Base-by-base conservation (phyloP, 345 rosid species). In the Moricandia moricandioides region DNA sequence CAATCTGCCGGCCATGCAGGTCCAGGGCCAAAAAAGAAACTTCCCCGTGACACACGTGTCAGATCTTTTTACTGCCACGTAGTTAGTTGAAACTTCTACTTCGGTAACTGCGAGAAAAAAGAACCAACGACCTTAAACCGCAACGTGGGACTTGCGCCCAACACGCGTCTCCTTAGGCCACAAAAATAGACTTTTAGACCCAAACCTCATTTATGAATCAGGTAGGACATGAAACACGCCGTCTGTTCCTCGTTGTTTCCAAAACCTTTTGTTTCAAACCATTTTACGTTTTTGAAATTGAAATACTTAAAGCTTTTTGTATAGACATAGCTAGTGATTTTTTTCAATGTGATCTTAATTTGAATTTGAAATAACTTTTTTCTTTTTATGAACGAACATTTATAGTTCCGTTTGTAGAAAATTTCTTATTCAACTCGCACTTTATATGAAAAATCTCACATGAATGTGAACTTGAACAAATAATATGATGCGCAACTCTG, bases 1-100 rank as follows among this genome's bases (percentile, higher is more conserved):
- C 82, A 78, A 78, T 67, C 43, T 68, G 74, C 78, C 74, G 40
- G 60, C 8, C 82, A 78, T 78, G 82, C 82, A 78, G 60, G 12
- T 6, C 40, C 16, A 56, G 62, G 8, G 61, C 1, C 24, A 21
- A 43, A 65, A 64, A 65, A 45, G 52, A 17, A 13, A 6, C 55
- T 54, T 2, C 52, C 70, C 74, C 26, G 1, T 2, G 3, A 17
- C 0, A 60, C 71, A 73, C 74, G 67, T 78, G 71, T 78, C 18
- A 1, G 17, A 5, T 5, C 0, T 0, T 0, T 1, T 0, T 0
- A 7, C 1, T 8, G 45, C 39, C 81, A 78, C 74, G 78, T 67
- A 67, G 21, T 0, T 30, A 4, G 2, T 34, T 49, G 60, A 67
- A 67, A 16, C 45, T 67, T 72, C 66, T 62, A 10, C 73, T 14